These are phyloP conservation scores for Phialophora chinensis DNA, from an alignment of 2,329 filamentous ascomycete genomes.

Conservation along the genomic window DNA sequence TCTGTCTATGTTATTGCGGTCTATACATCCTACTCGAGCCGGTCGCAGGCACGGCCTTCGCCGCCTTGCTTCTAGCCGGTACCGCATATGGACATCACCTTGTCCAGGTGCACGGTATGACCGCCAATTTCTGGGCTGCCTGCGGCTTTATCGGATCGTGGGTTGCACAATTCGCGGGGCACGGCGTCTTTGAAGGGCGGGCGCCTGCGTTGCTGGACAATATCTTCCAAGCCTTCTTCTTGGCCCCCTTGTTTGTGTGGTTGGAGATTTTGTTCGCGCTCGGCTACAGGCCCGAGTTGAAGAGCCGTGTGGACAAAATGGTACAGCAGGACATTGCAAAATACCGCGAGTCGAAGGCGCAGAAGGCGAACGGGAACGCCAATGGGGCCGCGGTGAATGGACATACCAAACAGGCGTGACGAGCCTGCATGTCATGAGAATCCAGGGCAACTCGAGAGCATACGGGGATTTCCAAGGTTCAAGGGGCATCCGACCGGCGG, in stretches of 20 bases:
- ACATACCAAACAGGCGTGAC: constrained; percentile 37
- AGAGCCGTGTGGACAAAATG: constrained; percentile 76
- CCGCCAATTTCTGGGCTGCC: constrained; percentile 69
- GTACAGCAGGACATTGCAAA: constrained; percentile 79
- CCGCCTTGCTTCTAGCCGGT: constrained; percentile 74
- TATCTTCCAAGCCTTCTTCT: constrained; percentile 84
- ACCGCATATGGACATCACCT: constrained; percentile 79
- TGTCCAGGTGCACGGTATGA: constrained; percentile 65
- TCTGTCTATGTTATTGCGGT: constrained; percentile 68
- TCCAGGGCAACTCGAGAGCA: neutral
- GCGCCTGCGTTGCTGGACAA: constrained; percentile 92
- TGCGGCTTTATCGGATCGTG: constrained; percentile 75
- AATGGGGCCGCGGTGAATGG: constrained; percentile 37
- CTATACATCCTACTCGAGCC: constrained; percentile 94
- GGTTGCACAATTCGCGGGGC: constrained; percentile 89
- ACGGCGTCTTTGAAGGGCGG: constrained; percentile 85
- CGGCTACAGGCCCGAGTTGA: constrained; percentile 87
- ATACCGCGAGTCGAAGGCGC: constrained; percentile 66
- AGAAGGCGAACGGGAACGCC: constrained; percentile 37
- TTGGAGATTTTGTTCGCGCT: constrained; percentile 89
- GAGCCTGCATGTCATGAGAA: neutral
- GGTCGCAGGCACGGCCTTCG: constrained; percentile 80
- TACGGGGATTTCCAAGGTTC: neutral
- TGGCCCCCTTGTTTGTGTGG: constrained; percentile 97
- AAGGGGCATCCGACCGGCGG: neutral